Base-by-base conservation (phyloP, 176 grass and related monocot species). In the Pharus latifolius region DNA sequence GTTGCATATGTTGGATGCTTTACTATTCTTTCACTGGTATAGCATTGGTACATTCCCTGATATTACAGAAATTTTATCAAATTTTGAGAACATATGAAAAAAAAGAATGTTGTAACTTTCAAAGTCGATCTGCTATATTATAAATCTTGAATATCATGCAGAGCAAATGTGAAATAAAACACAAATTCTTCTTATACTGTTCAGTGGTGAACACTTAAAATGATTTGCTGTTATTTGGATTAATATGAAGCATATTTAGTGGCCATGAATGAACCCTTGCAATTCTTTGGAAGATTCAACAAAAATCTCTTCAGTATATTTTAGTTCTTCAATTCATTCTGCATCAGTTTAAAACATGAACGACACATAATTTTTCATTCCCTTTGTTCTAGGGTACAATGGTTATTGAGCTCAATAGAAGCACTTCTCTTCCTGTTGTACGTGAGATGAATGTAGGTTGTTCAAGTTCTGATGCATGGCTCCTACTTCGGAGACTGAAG, bases 401-500 rank as follows among this genome's bases (percentile, higher is more conserved):
- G 89, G n/a, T 83, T 66, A 65, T 97, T 3, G 94, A 97, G 77
- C 67, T 81, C 18, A 97, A 97, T 68, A 78, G 57, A 66, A 74
- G 47, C 25, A 88, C 80, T 48, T 63, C 81, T 53, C 19, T 82
- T 64, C 89, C 86, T 82, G 65, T 90, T 54, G 67, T 78, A 28
- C 87, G 88, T 68, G 94, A 87, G 70, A 80, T 92, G 62, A 83
- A 65, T 52, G 76, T 85, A 90, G 78, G 86, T 25, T 87, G 80
- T 85, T 72, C 71, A 56, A 77, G 69, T 69, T 67, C 73, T 58
- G 81, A 87, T 87, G 83, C 81, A n/a, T 80, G 77, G 73, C 70
- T 78, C 73, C 83, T 97, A 27, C 86, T 88, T 13, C 63, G 56
- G 84, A 97, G 94, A 78, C 23, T 92, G 61, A 75, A 87, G 56